Evolutionary conservation across 495 filamentous ascomycete genomes (phyloP), one percentile per base, ranked within the genome.

Genomic region (Penicillium arizonense): DNA sequence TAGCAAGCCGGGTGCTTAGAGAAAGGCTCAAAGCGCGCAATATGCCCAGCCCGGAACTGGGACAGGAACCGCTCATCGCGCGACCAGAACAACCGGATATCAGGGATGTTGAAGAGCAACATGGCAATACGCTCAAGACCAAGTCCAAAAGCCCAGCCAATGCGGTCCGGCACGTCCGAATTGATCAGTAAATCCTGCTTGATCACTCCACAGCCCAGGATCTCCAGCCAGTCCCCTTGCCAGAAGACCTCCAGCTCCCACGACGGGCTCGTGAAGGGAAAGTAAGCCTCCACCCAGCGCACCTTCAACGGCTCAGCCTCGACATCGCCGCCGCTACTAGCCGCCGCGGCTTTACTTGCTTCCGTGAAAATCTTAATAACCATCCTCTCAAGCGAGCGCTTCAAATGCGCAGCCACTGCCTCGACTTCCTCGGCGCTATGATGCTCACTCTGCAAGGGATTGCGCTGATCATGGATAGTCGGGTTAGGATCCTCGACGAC

Each of bases 31-130:
- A 93, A 97, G 26, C 81, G 82, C 50, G 78, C 79, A 55, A 96
- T 78, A 21, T 79, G 71, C 14, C 79, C 82, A 0, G 85, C 77
- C 5, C 78, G 76, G 72, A 98, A 98, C 66, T 98, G 94, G 5
- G 67, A 69, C 26, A 95, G 69, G 69, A 97, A 98, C 9, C 94
- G 82, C 56, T 75, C 55, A 61, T 98, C 94, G 43, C 76, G 71
- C 9, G 88, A 94, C 95, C 94, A 98, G 74, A 98, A 97, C 8
- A 97, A 84, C n/a, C 94, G 84, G 56, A 98, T 98, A 59, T 98
- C 94, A 0, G 93, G 90, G 43, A 98, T 95, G 40, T 87, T 85
- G 71, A 96, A 98, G 5, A 98, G 80, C 24, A 98, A 78, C 95
- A 98, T 98, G 39, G 94, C 91, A 47, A 98, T 88, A 47, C 94